A percentile compares a stretch with the other conserved stretches of the same genome.
phyloP scores from a whole-genome alignment of 129 eudicot species.

The Flaveria ramosissima region DNA sequence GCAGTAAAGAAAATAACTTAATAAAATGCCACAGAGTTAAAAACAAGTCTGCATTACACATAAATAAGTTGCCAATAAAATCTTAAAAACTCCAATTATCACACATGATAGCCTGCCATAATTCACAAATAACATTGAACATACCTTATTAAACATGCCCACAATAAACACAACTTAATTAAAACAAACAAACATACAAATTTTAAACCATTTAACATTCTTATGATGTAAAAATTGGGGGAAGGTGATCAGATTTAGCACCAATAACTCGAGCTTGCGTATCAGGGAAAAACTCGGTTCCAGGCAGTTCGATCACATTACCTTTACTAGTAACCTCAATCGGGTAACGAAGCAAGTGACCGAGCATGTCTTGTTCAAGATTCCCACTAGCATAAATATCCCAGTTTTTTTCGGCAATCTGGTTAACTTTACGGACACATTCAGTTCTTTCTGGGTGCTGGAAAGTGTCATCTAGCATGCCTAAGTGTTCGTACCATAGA shows the following conservation, averaged over 20 bases:
- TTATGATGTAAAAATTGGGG: constrained; percentile 72
- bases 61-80: not conserved
- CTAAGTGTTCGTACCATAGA: constrained; percentile 82
- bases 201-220: not conserved
- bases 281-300: constrained; percentile 72
- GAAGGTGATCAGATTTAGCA: constrained; percentile 60
- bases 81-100: constrained; percentile 5
- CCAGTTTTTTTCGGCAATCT: constrained; percentile 68
- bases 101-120: constrained; percentile 10
- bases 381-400: constrained; percentile 55
- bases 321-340: constrained; percentile 57
- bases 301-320: constrained; percentile 56
- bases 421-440: constrained; percentile 59
- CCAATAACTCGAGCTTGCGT: constrained; percentile 70
- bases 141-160: constrained; percentile 23
- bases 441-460: constrained; percentile 47
- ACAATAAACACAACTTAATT: constrained; percentile 1
- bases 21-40: not conserved
- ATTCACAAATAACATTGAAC: constrained; percentile 6
- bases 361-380: constrained; percentile 67
- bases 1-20: not conserved
- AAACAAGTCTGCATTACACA: not conserved
- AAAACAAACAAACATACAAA: not conserved
- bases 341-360: constrained; percentile 76
- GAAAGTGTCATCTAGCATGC: constrained; percentile 74